These are phyloP conservation scores for Calophaca sinica DNA, from an alignment of 306 rosid species.

Conservation along the genomic window DNA sequence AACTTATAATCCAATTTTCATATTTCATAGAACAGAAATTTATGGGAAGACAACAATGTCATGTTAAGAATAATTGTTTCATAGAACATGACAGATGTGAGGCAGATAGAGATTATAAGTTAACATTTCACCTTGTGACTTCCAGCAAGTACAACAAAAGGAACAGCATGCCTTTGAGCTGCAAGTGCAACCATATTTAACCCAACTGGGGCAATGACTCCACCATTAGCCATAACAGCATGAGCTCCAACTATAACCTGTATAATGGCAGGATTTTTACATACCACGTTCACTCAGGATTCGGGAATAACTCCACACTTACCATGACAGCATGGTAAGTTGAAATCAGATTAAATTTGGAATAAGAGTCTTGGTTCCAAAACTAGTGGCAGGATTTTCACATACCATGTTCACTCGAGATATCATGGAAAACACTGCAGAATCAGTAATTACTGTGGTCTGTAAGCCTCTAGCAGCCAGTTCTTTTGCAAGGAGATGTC, in stretches of 20 bases:
- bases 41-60: conserved; percentile 8
- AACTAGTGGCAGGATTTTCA: conserved; percentile 20
- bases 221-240: conserved; percentile 99
- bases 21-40: conserved; percentile 15
- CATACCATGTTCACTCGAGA: conserved; percentile 95
- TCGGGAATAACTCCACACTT: conserved; percentile 71
- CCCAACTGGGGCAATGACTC: conserved; percentile 93
- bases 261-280: conserved; percentile 39
- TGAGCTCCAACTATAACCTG: conserved; percentile 99
- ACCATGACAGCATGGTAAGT: conserved; percentile 81
- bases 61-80: conserved; percentile 6
- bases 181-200: conserved; percentile 99
- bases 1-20: conserved; percentile 24
- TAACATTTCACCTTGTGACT: conserved; percentile 86
- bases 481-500: conserved; percentile 85
- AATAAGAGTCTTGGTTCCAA: conserved; percentile 12
- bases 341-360: conserved; percentile 39
- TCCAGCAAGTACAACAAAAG: conserved; percentile 97
- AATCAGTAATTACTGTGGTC: conserved; percentile 83
- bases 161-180: conserved; percentile 97
- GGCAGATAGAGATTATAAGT: conserved; percentile 23
- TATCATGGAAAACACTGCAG: conserved; percentile 88
- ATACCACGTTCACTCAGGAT: not conserved
- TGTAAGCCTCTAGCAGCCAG: conserved; percentile 84
- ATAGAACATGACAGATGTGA: conserved; percentile 24